Base-by-base conservation (phyloP, 1,284 basidiomycete species). In the Moniliophthora roreri region DNA sequence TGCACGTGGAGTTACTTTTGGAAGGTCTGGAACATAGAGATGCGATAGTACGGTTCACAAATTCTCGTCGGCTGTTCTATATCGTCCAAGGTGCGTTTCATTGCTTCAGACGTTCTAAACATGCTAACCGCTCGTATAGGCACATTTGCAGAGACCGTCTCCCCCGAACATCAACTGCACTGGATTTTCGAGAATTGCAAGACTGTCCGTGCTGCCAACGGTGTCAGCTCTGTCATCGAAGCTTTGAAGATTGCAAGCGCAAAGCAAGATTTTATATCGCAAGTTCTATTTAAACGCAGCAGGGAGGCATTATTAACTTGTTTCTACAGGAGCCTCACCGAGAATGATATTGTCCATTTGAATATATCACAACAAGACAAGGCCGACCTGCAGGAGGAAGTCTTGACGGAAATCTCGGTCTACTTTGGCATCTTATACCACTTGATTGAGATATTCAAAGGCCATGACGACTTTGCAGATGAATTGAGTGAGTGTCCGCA, bases 151-250 rank as follows among this genome's bases (percentile, higher is more conserved):
- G 94, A 97, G 69, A 95, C 94, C 0, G 83, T 83, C 4, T 93
- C 92, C 28, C 89, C 93, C 0, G 93, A 97, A 63, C 89, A 97
- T 67, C 97, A 99, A 68, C 73, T 99, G 41, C 91, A 95, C 60
- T 96, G 95, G 90, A 91, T 99, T 61, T 89, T 93, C 56, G 90
- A 96, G 69, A 98, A 98, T 66, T 92, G 92, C 63, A 92, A 91
- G 65, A 79, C 91, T 32, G 87, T 98, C 1, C 81, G 95, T 51
- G 77, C 80, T 21, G 87, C 89, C 0, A 94, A 97, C 66, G 96
- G 95, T 15, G 72, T 98, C 10, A 86, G 84, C 60, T 84, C 81
- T 51, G 88, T 98, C 28, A 83, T 96, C 18, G 86, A 91, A 62
- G 93, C 93, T 8, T 82, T 97, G 71, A 95, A 94, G 69, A 90